Conservation (phyloP, 768 basidiomycete species). For the Auricularia sp. region DNA sequence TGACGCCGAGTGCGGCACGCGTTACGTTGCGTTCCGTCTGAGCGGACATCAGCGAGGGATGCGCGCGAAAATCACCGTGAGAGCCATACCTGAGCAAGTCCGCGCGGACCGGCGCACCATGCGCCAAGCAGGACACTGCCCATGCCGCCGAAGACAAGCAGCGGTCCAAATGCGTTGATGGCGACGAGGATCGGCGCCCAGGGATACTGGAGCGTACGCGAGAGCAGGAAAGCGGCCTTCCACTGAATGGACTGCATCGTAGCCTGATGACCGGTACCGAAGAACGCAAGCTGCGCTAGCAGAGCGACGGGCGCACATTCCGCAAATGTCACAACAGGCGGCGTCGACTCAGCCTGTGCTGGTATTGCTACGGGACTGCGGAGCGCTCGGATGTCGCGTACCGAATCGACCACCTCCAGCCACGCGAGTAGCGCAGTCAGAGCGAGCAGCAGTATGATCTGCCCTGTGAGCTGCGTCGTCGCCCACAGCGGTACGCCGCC, state of each 20-base stretch:
- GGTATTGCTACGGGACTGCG: slow-evolving; percentile 38
- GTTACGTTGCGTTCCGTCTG: slow-evolving; percentile 11
- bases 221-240: slow-evolving; percentile 86
- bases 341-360: slow-evolving; percentile 22
- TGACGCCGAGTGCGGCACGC: slow-evolving; percentile 52
- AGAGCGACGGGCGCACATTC: slow-evolving; percentile 69
- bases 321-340: slow-evolving; percentile 32
- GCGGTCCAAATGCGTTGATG: slow-evolving; percentile 68
- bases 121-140: slow-evolving; percentile 62
- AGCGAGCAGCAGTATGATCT: slow-evolving; percentile 59
- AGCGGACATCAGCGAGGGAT: background rate
- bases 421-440: slow-evolving; percentile 61
- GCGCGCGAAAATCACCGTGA: background rate
- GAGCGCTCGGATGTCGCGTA: slow-evolving; percentile 51
- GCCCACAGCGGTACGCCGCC: slow-evolving; percentile 43
- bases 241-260: slow-evolving; percentile 86
- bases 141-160: slow-evolving; percentile 49
- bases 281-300: slow-evolving; percentile 68
- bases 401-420: slow-evolving; percentile 73
- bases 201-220: slow-evolving; percentile 56
- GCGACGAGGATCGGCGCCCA: slow-evolving; percentile 64
- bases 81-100: background rate
- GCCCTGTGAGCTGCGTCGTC: slow-evolving; percentile 71
- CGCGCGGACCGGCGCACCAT: slow-evolving; percentile 71
- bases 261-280: slow-evolving; percentile 86